Conservation (phyloP, 192 early-diverging fungal genomes). For the Helicostylum pulchrum region DNA sequence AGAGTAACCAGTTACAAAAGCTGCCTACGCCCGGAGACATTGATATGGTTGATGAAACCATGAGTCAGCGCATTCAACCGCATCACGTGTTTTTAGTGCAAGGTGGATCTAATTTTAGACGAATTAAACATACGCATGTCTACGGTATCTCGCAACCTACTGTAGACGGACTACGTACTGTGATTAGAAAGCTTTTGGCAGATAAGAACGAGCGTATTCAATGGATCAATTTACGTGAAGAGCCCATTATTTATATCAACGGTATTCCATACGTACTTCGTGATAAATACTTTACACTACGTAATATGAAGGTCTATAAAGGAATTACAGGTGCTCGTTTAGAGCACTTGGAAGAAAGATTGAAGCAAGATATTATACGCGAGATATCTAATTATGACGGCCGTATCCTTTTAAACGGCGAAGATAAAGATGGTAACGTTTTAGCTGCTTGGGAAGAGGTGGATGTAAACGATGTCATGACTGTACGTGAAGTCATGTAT, state of each 20-base stretch:
- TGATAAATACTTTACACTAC: slow-evolving; percentile 53
- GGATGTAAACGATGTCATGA: slow-evolving; percentile 45
- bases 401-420: slow-evolving; percentile 53
- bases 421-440: slow-evolving; percentile 44
- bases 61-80: background rate
- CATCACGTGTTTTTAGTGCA: slow-evolving; percentile 35
- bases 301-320: slow-evolving; percentile 58
- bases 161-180: slow-evolving; percentile 50
- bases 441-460: slow-evolving; percentile 61
- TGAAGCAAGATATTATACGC: slow-evolving; percentile 53
- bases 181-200: slow-evolving; percentile 29
- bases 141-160: slow-evolving; percentile 62
- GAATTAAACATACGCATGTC: slow-evolving; percentile 37
- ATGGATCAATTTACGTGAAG: slow-evolving; percentile 70
- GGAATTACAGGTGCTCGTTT: slow-evolving; percentile 53
- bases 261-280: slow-evolving; percentile 63
- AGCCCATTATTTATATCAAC: slow-evolving; percentile 65
- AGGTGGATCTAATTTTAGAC: slow-evolving; percentile 57
- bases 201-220: slow-evolving; percentile 31
- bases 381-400: slow-evolving; percentile 50
- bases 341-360: slow-evolving; percentile 49
- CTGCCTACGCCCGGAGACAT: background rate
- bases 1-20: slow-evolving; percentile 2
- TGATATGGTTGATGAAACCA: background rate
- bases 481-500: slow-evolving; percentile 48